Evolutionary conservation across 352 stramenopile genomes (phyloP).

Genomic region (Pythium brachiatum): DNA sequence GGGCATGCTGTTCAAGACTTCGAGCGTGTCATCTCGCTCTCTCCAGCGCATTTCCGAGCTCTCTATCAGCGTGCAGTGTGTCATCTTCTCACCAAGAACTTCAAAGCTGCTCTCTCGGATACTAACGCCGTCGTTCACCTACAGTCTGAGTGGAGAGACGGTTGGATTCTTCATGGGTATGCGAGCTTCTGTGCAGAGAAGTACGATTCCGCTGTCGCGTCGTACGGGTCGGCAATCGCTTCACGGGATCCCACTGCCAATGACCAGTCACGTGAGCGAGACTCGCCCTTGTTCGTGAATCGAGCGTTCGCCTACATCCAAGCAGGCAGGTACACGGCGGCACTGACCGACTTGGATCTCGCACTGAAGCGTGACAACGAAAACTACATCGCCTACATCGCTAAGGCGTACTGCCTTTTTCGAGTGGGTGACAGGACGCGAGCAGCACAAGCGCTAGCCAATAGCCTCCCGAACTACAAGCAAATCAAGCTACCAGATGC

Average conservation of each 20-base stretch:
- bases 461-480: slow-evolving; percentile 38
- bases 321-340: slow-evolving; percentile 14
- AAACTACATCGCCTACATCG: slow-evolving; percentile 42
- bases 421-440: slow-evolving; percentile 18
- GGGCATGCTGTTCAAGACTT: slow-evolving; percentile 45
- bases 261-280: slow-evolving; percentile 18
- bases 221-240: slow-evolving; percentile 37
- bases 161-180: slow-evolving; percentile 44
- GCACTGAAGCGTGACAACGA: slow-evolving; percentile 40
- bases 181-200: slow-evolving; percentile 32
- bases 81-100: slow-evolving; percentile 32
- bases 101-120: slow-evolving; percentile 28
- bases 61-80: slow-evolving; percentile 48
- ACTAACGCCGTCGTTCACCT: slow-evolving; percentile 29
- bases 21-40: slow-evolving; percentile 21
- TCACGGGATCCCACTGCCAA: slow-evolving; percentile 17
- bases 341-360: slow-evolving; percentile 37
- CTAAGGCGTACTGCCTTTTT: slow-evolving; percentile 37
- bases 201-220: slow-evolving; percentile 31
- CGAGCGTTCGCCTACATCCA: slow-evolving; percentile 37
- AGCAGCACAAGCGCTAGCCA: slow-evolving; percentile 28
- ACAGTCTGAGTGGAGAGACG: slow-evolving; percentile 40
- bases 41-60: slow-evolving; percentile 23
- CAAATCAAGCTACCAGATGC: slow-evolving; percentile 28
- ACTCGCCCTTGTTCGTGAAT: slow-evolving; percentile 39